Evolutionary conservation across 345 rosid species (phyloP).

Genomic region (Lumnitzera littorea): DNA sequence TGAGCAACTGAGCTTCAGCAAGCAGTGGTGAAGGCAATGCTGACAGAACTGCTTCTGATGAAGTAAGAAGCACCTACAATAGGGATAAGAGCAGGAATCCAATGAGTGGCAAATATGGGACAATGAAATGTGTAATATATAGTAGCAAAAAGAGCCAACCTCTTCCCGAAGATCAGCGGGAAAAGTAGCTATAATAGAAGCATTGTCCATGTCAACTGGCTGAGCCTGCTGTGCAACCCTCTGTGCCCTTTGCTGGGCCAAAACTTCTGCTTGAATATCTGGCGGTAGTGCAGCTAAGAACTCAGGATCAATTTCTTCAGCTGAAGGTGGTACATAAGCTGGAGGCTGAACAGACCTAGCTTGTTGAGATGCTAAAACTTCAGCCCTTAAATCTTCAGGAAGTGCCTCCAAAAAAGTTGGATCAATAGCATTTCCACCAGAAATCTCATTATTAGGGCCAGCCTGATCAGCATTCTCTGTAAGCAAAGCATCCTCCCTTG

Average conservation of each 20-base stretch:
- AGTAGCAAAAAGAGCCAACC: conserved; percentile 33
- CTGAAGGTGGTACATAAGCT: conserved; percentile 75
- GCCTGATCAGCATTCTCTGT: conserved; percentile 45
- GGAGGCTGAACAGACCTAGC: conserved; percentile 90
- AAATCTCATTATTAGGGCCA: conserved; percentile 42
- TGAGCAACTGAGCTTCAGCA: conserved; percentile 96
- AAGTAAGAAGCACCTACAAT: conserved; percentile 82
- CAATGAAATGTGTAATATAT: conserved; percentile 9
- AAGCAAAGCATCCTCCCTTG: conserved; percentile 30
- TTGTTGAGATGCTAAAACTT: conserved; percentile 97
- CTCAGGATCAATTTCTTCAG: conserved; percentile 93
- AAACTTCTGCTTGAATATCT: conserved; percentile 95
- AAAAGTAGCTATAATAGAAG: conserved; percentile 94
- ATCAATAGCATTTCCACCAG: conserved; percentile 74
- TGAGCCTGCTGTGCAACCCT: conserved; percentile 87
- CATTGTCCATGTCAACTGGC: conserved; percentile 98
- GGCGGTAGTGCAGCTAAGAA: conserved; percentile 99
- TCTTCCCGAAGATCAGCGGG: conserved; percentile 98
- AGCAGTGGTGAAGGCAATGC: conserved; percentile 87
- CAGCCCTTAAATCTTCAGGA: conserved; percentile 89
- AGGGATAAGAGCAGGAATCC: neutral
- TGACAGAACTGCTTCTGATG: conserved; percentile 91
- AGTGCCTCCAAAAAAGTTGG: conserved; percentile 95
- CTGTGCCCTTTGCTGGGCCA: conserved; percentile 97
- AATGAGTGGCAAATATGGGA: conserved; percentile 10